Evolutionary conservation across 1,284 basidiomycete species (phyloP), one percentile per base, ranked within the genome.

Genomic region (Sporisorium scitamineum): DNA sequence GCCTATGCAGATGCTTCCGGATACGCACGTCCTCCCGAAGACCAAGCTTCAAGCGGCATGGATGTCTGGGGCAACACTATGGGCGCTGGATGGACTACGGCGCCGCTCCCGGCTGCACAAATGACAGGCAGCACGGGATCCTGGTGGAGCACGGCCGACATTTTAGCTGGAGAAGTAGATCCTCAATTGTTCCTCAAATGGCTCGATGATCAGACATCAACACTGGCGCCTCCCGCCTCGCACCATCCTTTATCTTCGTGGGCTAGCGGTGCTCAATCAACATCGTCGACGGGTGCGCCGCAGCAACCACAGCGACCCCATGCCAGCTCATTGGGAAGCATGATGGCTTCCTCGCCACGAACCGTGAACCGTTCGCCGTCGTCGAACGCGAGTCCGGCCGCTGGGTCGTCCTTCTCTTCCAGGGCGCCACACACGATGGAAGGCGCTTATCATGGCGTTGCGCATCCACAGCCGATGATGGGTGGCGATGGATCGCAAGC

Each of bases 71-170:
- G 47, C 11, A 54, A 44, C 22, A 20, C 41, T 14, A 37, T 53
- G 10, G 51, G 58, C 9, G 48, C 27, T 16, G 55, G 42, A 24
- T 61, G 60, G 70, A 56, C 31, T 2, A 14, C 56, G 0, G 58
- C 59, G 24, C 42, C 63, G 47, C 20, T 48, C 1, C 50, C 59
- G 6, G 14, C 57, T 5, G 32, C 53, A 14, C 73, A 76, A 32
- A n/a, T 54, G 24, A n/a, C 73, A 14, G 56, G 63, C 34, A 51
- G 63, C 20, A 24, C 54, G 29, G 66, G 66, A 24, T 74, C 71
- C 2, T 76, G 73, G 73, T 76, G 73, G 73, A 76, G 73, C 50
- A 76, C 73, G 1, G 73, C 69, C 18, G 69, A 76, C 44, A 64
- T 76, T 14, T 39, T 76, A 42, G 41, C 68, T 4, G 73, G 73